Conservation (phyloP, 441 rosid genomes). For the Sinapis alba region DNA sequence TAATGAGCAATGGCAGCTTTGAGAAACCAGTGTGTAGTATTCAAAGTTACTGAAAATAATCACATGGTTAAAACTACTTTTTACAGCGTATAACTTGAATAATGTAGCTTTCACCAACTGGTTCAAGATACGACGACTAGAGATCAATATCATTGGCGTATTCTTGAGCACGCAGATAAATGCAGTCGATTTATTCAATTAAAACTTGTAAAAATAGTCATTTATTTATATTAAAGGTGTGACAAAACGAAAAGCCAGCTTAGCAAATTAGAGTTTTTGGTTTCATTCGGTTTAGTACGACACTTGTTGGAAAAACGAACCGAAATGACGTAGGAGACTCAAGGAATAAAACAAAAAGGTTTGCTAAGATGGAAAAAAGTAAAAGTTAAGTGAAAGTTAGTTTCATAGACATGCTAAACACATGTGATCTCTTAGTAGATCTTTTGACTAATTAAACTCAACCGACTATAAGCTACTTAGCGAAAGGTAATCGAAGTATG, state of each 20-base stretch:
- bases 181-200: neutral
- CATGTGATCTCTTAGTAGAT: constrained; percentile 16
- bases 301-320: neutral
- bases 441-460: neutral
- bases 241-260: constrained; percentile 18
- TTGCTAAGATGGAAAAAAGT: constrained; percentile 14
- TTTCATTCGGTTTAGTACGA: neutral
- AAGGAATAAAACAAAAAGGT: constrained; percentile 8
- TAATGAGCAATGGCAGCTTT: neutral
- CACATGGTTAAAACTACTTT: constrained; percentile 6
- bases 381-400: constrained; percentile 16
- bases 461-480: neutral
- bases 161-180: neutral
- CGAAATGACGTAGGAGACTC: constrained; percentile 7
- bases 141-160: neutral
- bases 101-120: neutral
- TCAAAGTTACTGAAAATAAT: constrained; percentile 10
- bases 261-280: constrained; percentile 3
- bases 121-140: constrained; percentile 1
- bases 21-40: neutral
- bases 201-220: neutral
- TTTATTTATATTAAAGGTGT: neutral
- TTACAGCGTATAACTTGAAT: neutral
- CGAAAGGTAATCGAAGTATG: neutral
- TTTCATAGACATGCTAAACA: constrained; percentile 17